phyloP scores from a whole-genome alignment of 1,139 yeast species.

The Candida freyschussii region DNA sequence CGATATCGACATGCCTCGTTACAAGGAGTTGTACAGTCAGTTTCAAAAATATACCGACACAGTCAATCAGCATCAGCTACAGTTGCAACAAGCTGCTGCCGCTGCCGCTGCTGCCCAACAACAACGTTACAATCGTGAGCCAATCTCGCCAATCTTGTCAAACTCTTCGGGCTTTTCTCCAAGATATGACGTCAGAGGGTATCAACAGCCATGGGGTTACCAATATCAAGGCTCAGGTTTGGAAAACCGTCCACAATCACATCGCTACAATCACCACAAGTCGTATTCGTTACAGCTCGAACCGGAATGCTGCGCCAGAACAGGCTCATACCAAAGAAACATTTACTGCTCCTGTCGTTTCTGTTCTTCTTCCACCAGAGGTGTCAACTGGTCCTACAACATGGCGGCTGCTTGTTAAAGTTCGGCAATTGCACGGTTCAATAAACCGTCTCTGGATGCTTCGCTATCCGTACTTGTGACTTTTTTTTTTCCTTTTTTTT shows the following conservation, averaged over 20 bases:
- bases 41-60: constrained; percentile 21
- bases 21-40: constrained; percentile 20
- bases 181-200: constrained; percentile 9
- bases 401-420: constrained; percentile 19
- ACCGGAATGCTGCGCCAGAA: constrained; percentile 22
- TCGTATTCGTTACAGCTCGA: constrained; percentile 16
- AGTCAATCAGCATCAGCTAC: constrained; percentile 19
- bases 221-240: no score
- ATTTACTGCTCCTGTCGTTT: constrained; percentile 22
- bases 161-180: constrained; percentile 19
- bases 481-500: neutral
- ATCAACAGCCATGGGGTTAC: constrained; percentile 10
- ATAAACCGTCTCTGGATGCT: neutral
- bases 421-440: no score
- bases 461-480: neutral
- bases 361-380: constrained; percentile 18
- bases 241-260: no score
- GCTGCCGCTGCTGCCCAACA: constrained; percentile 2
- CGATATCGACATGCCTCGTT: constrained; percentile 21
- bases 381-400: constrained; percentile 23
- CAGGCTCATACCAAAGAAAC: constrained; percentile 21
- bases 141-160: constrained; percentile 20
- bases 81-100: constrained; percentile 10
- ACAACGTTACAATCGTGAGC: constrained; percentile 13
- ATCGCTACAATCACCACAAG: constrained; percentile 15